Conservation (phyloP, 2,329 filamentous ascomycete species). For the Epichloe glyceriae region DNA sequence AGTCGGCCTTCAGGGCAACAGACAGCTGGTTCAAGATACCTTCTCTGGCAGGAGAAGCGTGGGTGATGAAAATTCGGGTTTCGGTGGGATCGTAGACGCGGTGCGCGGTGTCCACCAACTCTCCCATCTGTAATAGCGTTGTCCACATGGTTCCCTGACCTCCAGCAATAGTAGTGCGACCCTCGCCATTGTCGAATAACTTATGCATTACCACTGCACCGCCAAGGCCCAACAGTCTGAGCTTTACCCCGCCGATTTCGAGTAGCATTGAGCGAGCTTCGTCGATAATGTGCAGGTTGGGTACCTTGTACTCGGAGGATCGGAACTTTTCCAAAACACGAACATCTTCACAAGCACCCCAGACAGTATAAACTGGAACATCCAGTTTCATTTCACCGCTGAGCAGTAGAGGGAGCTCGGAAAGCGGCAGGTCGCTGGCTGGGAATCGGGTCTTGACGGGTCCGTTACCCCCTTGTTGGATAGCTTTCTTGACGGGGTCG, state of each 20-base stretch:
- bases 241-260: slow-evolving; percentile 89
- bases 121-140: slow-evolving; percentile 92
- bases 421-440: slow-evolving; percentile 73
- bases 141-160: slow-evolving; percentile 99
- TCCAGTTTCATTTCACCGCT: slow-evolving; percentile 83
- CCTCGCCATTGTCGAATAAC: slow-evolving; percentile 96
- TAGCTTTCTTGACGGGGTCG: slow-evolving; percentile 59
- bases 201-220: slow-evolving; percentile 99
- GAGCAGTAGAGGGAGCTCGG: slow-evolving; percentile 80
- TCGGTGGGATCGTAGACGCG: slow-evolving; percentile 97
- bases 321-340: slow-evolving; percentile 94
- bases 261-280: slow-evolving; percentile 92
- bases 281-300: slow-evolving; percentile 95
- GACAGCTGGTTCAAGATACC: slow-evolving; percentile 96
- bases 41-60: slow-evolving; percentile 91
- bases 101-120: slow-evolving; percentile 93
- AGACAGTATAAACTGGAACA: slow-evolving; percentile 95
- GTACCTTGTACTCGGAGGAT: slow-evolving; percentile 94
- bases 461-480: slow-evolving; percentile 52
- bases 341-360: slow-evolving; percentile 98
- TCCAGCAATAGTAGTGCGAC: slow-evolving; percentile 92
- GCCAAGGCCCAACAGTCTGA: slow-evolving; percentile 82
- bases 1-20: slow-evolving; percentile 93
- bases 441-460: slow-evolving; percentile 79
- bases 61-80: slow-evolving; percentile 91